Conservation (phyloP, 495 filamentous ascomycete genomes). For the Staphylotrichum tortipilum region DNA sequence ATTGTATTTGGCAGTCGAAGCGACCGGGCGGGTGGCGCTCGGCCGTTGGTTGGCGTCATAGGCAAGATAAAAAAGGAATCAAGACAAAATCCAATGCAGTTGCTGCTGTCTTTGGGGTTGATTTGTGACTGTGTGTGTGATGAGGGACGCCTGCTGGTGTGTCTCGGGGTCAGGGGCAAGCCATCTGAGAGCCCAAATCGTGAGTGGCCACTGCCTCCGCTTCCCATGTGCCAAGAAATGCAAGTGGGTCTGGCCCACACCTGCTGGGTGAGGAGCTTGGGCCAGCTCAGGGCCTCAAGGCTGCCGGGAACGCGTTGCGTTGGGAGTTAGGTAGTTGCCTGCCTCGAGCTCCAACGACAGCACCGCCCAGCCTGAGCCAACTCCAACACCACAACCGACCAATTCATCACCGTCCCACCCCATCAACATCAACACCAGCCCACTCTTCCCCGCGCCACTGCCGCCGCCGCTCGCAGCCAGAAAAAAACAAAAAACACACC, state of each 20-base stretch:
- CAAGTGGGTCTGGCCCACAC: not conserved
- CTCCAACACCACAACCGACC: slow-evolving; percentile 2
- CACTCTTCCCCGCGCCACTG: not conserved
- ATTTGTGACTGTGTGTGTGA: too few relatives aligned
- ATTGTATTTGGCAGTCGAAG: not conserved
- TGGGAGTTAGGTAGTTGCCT: too few relatives aligned
- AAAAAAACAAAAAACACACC: not conserved
- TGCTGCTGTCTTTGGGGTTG: too few relatives aligned
- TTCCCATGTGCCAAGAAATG: not conserved
- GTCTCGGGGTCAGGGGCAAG: too few relatives aligned
- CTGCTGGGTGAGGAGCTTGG: not conserved
- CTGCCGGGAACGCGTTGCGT: slow-evolving; percentile 14
- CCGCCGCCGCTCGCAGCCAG: slow-evolving; percentile 10
- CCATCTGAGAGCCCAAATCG: too few relatives aligned
- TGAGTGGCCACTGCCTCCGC: too few relatives aligned
- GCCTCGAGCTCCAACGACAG: slow-evolving; percentile 14
- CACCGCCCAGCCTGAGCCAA: not conserved
- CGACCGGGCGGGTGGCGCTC: not conserved
- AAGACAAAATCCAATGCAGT: not conserved
- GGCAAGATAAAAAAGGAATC: not conserved
- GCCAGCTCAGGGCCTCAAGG: slow-evolving; percentile 4
- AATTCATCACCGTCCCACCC: not conserved
- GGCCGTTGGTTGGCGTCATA: not conserved
- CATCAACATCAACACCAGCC: too few relatives aligned
- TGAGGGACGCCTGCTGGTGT: too few relatives aligned